phyloP scores from a whole-genome alignment of 2,329 filamentous ascomycete species.

The Penicillium italicum region DNA sequence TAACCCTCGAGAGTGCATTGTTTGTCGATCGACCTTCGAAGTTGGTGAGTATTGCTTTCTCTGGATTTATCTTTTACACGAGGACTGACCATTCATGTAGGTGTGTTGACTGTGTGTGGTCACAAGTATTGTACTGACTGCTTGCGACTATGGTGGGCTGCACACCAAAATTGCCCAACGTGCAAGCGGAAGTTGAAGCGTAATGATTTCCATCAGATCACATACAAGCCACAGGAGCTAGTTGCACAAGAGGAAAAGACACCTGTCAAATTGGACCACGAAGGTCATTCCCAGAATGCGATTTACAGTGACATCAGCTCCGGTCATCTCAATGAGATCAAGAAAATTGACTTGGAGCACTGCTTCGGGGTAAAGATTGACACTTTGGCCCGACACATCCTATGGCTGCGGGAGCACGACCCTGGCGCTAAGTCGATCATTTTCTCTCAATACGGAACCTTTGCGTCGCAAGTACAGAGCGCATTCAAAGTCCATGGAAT shows the following conservation, averaged over 20 bases:
- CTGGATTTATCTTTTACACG: neutral
- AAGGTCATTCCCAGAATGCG: conserved; percentile 36
- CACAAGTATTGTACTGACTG: conserved; percentile 92
- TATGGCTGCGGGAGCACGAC: conserved; percentile 81
- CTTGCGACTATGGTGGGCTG: conserved; percentile 71
- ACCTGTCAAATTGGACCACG: conserved; percentile 27
- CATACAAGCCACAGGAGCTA: conserved; percentile 71
- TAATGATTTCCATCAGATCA: conserved; percentile 78
- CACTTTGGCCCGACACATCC: conserved; percentile 71
- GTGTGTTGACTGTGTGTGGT: conserved; percentile 69
- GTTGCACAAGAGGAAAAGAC: conserved; percentile 58
- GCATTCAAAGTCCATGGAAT: conserved; percentile 73
- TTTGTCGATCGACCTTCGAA: conserved; percentile 74
- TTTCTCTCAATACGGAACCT: conserved; percentile 88
- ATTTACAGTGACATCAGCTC: conserved; percentile 78
- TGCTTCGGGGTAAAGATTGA: conserved; percentile 91
- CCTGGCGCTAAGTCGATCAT: conserved; percentile 86
- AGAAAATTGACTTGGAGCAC: conserved; percentile 67
- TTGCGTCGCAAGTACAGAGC: conserved; percentile 67
- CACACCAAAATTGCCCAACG: conserved; percentile 73
- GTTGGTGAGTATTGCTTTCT: conserved; percentile 60
- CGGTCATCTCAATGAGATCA: conserved; percentile 72
- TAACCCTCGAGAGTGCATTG: conserved; percentile 68
- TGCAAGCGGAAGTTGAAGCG: conserved; percentile 69
- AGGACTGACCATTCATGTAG: conserved; percentile 20